phyloP scores from a whole-genome alignment of 164 flowering plant genomes.

The Dillenia turbinata region DNA sequence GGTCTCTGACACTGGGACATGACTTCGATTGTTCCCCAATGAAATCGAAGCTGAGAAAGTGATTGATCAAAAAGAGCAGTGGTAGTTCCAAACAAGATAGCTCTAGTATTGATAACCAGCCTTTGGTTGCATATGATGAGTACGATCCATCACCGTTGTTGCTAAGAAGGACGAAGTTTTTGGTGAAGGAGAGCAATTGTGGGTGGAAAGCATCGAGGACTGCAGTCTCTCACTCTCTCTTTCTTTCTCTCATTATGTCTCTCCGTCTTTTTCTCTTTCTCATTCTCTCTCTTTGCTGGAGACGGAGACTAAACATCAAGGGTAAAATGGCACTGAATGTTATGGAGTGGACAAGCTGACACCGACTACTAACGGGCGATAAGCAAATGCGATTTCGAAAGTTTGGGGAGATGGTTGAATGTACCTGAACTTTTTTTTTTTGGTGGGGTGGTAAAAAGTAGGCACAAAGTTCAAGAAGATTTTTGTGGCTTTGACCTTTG shows the following conservation, averaged over 20 bases:
- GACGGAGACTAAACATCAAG: constrained; percentile 22
- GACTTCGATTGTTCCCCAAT: constrained; percentile 28
- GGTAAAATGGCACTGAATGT: background rate
- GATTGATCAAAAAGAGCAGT: constrained; percentile 64
- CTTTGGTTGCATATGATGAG: constrained; percentile 20
- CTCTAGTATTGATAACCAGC: constrained; percentile 18
- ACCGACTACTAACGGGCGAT: too few relatives aligned
- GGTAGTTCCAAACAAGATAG: constrained; percentile 1
- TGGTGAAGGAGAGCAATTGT: constrained; percentile 16
- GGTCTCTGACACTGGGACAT: constrained; percentile 52
- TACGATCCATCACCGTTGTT: constrained; percentile 11
- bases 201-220: constrained; percentile 31
- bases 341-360: too few relatives aligned
- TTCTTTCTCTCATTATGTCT: too few relatives aligned
- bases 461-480: constrained; percentile 19
- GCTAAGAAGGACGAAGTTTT: constrained; percentile 33
- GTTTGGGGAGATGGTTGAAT: too few relatives aligned
- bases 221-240: constrained; percentile 15
- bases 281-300: constrained; percentile 5
- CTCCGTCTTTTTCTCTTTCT: too few relatives aligned
- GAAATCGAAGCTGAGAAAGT: constrained; percentile 57
- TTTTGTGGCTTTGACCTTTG: too few relatives aligned
- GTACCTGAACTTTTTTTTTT: too few relatives aligned
- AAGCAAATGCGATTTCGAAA: too few relatives aligned
- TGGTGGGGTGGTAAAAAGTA: constrained; percentile 6